phyloP scores from a whole-genome alignment of 257 asterid species.

The Gentiana straminea region DNA sequence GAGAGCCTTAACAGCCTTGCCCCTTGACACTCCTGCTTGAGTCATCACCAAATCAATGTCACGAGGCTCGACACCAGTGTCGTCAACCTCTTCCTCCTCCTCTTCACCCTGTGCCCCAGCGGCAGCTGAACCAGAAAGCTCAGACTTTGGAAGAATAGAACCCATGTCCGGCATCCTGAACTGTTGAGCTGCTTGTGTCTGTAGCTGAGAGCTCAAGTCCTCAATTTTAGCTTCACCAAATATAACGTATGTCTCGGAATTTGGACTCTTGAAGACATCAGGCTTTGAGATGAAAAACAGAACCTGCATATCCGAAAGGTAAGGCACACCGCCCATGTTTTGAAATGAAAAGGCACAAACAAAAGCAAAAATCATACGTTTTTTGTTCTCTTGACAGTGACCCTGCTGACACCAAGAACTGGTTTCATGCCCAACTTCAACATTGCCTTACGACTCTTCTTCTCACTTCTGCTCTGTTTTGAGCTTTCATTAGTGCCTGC shows the following conservation, averaged over 20 bases:
- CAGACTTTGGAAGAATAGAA: slow-evolving; percentile 52
- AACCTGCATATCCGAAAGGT: slow-evolving; percentile 27
- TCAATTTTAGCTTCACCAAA: slow-evolving; percentile 93
- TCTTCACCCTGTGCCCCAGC: slow-evolving; percentile 33
- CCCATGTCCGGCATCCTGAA: slow-evolving; percentile 78
- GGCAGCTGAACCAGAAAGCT: slow-evolving; percentile 27
- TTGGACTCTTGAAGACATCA: slow-evolving; percentile 86
- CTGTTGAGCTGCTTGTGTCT: slow-evolving; percentile 91
- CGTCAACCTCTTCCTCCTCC: slow-evolving; percentile 77
- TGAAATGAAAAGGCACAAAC: not conserved
- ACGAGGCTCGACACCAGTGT: slow-evolving; percentile 56
- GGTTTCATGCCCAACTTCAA: slow-evolving; percentile 92
- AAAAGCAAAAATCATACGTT: slow-evolving; percentile 28
- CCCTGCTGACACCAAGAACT: slow-evolving; percentile 71
- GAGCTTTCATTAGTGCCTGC: slow-evolving; percentile 52
- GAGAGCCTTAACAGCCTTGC: slow-evolving; percentile 82
- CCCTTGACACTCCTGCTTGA: slow-evolving; percentile 73
- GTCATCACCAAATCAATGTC: slow-evolving; percentile 89
- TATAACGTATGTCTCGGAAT: slow-evolving; percentile 71
- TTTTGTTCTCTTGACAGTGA: slow-evolving; percentile 76
- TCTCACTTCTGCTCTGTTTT: slow-evolving; percentile 95
- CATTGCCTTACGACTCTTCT: slow-evolving; percentile 96
- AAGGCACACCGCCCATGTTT: not conserved
- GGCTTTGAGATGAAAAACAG: slow-evolving; percentile 83
- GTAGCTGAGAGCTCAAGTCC: slow-evolving; percentile 90